Evolutionary conservation across 768 basidiomycete species (phyloP).

Genomic region (Galerina marginata): DNA sequence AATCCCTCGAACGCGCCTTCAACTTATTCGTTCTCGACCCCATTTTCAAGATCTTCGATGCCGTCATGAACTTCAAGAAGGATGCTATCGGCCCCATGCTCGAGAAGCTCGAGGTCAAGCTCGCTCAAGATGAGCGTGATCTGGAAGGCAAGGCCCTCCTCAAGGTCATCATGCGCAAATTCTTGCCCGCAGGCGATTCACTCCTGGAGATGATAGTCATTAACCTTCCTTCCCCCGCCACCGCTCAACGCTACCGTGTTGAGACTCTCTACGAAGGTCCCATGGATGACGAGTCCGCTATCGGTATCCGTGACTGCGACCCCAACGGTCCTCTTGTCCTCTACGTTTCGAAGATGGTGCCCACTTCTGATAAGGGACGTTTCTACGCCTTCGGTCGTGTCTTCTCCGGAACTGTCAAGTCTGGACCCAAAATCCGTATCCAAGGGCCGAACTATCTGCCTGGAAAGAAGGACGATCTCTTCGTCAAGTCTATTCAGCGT

Average conservation of each 20-base stretch:
- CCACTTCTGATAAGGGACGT: conserved; percentile 99
- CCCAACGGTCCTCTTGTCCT: conserved; percentile 95
- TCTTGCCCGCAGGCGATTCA: conserved; percentile 98
- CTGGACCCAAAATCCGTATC: conserved; percentile 98
- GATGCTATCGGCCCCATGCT: conserved; percentile 82
- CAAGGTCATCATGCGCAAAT: conserved; percentile 98
- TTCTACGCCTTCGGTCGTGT: conserved; percentile 99
- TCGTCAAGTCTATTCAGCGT: conserved; percentile 97
- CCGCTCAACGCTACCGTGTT: conserved; percentile 98
- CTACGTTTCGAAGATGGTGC: conserved; percentile 99
- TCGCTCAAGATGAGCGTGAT: conserved; percentile 87
- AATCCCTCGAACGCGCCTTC: conserved; percentile 96
- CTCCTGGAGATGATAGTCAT: conserved; percentile 99
- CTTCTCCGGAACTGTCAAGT: conserved; percentile 96
- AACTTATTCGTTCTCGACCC: conserved; percentile 98
- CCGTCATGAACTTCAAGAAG: conserved; percentile 99
- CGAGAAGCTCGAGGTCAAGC: conserved; percentile 95
- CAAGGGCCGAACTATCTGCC: conserved; percentile 99
- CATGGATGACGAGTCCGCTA: conserved; percentile 99
- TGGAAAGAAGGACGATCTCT: conserved; percentile 98
- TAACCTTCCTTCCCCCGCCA: conserved; percentile 96
- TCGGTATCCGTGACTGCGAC: conserved; percentile 98
- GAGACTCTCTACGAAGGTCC: conserved; percentile 99
- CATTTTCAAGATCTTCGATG: conserved; percentile 98
- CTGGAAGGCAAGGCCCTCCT: conserved; percentile 95